Percentiles rank a stretch among this genome's conserved stretches.
Conservation (phyloP, 2,329 filamentous ascomycete species). For the Ascochyta rabiei region DNA sequence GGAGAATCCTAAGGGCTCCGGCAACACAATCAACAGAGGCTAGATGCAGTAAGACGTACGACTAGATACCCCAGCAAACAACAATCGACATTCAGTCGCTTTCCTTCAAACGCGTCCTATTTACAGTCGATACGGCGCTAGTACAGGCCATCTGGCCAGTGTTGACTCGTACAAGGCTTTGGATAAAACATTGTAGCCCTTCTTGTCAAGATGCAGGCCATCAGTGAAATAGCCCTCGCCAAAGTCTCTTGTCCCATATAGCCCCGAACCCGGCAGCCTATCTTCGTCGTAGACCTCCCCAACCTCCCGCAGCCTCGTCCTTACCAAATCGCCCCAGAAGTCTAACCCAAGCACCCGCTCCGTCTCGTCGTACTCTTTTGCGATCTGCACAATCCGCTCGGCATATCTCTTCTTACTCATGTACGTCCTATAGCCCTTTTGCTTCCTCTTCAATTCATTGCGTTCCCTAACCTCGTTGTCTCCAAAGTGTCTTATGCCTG, state of each 20-base stretch:
- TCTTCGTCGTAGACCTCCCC: slow-evolving; percentile 36
- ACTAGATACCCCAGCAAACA: slow-evolving; percentile 21
- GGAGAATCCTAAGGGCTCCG: slow-evolving; percentile 81
- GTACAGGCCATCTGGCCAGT: slow-evolving; percentile 39
- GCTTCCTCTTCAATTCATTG: slow-evolving; percentile 19
- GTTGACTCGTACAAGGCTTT: slow-evolving; percentile 29
- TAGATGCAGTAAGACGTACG: slow-evolving; percentile 29
- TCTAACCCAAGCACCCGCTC: slow-evolving; percentile 43
- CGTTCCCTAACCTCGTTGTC: slow-evolving; percentile 9
- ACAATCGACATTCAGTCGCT: not conserved
- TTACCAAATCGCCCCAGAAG: slow-evolving; percentile 42
- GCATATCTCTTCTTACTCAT: slow-evolving; percentile 49
- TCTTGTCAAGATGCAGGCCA: slow-evolving; percentile 45
- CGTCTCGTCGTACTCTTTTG: slow-evolving; percentile 40
- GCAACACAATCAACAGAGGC: slow-evolving; percentile 83
- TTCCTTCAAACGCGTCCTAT: too few relatives aligned
- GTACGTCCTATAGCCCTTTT: slow-evolving; percentile 42
- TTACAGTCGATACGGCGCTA: slow-evolving; percentile 31
- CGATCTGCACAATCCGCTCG: slow-evolving; percentile 47
- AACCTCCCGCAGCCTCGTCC: slow-evolving; percentile 32
- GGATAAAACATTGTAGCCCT: slow-evolving; percentile 40
- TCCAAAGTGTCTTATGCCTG: not conserved
- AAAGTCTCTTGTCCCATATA: slow-evolving; percentile 40
- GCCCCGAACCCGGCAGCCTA: slow-evolving; percentile 44
- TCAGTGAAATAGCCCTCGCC: slow-evolving; percentile 47